A percentile compares a stretch with the other conserved stretches of the same genome.
phyloP scores from a whole-genome alignment of 2,329 filamentous ascomycete species.

The Neobulgaria alba region DNA sequence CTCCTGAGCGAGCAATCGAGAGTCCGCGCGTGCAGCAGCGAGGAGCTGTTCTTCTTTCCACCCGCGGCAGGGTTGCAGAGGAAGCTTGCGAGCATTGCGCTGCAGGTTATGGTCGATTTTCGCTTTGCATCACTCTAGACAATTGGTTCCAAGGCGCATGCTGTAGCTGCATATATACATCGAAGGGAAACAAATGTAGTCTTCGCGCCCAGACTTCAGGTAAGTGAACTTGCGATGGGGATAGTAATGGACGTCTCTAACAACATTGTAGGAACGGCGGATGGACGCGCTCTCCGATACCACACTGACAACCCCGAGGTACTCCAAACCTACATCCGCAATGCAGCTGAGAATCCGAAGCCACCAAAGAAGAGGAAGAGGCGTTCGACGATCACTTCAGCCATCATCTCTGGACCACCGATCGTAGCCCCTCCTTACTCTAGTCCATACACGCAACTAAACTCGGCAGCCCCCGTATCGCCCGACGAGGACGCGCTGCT shows the following conservation, averaged over 20 bases:
- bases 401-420: conserved; percentile 2
- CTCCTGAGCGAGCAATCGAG: conserved; percentile 17
- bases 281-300: conserved; percentile 19
- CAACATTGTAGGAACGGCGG: conserved; percentile 12
- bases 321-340: conserved; percentile 8
- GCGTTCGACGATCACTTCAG: conserved; percentile 5
- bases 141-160: conserved; percentile 24
- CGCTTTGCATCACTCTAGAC: conserved; percentile 19
- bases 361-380: conserved; percentile 14
- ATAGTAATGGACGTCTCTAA: conserved; percentile 3
- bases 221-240: conserved; percentile 3
- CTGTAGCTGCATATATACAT: conserved; percentile 21
- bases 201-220: conserved; percentile 16
- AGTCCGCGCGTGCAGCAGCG: conserved; percentile 20
- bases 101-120: conserved; percentile 19
- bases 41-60: conserved; percentile 18
- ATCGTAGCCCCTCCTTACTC: too few relatives aligned
- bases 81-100: conserved; percentile 19
- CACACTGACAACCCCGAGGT: conserved; percentile 15
- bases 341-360: conserved; percentile 6
- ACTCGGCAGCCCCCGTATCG: conserved; percentile 1
- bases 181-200: conserved; percentile 22
- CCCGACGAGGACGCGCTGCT: conserved; percentile 15
- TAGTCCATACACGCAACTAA: conserved; percentile 8
- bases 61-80: conserved; percentile 13